A percentile compares a stretch with the other conserved stretches of the same genome.
Evolutionary conservation across 257 asterid species (phyloP).

Genomic region (Echites panduratus): DNA sequence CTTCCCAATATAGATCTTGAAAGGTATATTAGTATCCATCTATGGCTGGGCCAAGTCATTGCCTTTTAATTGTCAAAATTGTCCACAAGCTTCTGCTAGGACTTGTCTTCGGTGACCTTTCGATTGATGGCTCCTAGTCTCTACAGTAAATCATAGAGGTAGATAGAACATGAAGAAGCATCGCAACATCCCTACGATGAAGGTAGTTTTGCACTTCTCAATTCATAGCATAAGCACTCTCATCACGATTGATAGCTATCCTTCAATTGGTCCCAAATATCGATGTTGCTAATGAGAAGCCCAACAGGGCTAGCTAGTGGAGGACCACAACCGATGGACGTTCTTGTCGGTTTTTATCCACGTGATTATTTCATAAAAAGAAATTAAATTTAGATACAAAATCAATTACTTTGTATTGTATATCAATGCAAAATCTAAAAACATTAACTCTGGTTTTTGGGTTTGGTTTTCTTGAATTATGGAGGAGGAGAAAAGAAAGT

Average conservation of each 20-base stretch:
- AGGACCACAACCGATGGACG: slow-evolving; percentile 41
- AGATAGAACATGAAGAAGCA: slow-evolving; percentile 20
- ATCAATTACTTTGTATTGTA: background rate
- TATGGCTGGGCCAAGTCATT: too few species aligned
- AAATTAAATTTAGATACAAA: background rate
- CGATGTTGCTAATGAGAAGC: slow-evolving; percentile 45
- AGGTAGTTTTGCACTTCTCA: slow-evolving; percentile 29
- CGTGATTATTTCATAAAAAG: too few species aligned
- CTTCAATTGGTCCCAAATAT: slow-evolving; percentile 48
- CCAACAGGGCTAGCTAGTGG: slow-evolving; percentile 68
- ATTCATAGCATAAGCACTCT: slow-evolving; percentile 26
- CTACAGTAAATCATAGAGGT: slow-evolving; percentile 27
- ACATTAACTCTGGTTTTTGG: background rate
- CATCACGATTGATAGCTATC: slow-evolving; percentile 30
- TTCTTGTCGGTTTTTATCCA: too few species aligned
- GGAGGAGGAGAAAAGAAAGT: background rate
- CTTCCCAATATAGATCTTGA: too few species aligned
- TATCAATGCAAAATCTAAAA: background rate
- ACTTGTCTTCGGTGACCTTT: slow-evolving; percentile 7
- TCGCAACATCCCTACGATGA: slow-evolving; percentile 22
- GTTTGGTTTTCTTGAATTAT: background rate
- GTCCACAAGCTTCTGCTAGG: slow-evolving; percentile 30
- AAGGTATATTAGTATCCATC: too few species aligned
- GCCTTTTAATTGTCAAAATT: slow-evolving; percentile 23
- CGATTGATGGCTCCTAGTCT: slow-evolving; percentile 28